Evolutionary conservation across 371 early-diverging fungal species (phyloP).

Genomic region (Catenaria anguillulae): DNA sequence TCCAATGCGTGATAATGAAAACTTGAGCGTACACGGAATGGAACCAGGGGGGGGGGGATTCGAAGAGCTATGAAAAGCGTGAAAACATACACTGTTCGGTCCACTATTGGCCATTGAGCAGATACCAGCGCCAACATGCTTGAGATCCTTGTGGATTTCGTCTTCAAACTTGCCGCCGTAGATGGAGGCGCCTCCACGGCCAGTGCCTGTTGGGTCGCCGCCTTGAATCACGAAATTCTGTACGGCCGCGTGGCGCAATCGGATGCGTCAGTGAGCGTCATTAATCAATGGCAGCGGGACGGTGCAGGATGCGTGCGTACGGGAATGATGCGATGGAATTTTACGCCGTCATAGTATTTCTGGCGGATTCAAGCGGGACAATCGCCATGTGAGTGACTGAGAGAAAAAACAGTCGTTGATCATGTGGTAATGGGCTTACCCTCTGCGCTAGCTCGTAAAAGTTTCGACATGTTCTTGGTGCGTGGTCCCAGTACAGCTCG

Average conservation of each 20-base stretch:
- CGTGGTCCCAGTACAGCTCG: constrained; percentile 56
- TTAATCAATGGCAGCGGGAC: too few relatives aligned
- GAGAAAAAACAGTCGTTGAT: neutral
- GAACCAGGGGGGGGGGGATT: too few relatives aligned
- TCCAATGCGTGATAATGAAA: too few relatives aligned
- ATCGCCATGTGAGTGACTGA: too few relatives aligned
- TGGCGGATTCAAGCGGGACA: too few relatives aligned
- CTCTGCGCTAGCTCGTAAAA: constrained; percentile 48
- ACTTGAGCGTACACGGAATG: too few relatives aligned
- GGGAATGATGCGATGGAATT: constrained; percentile 68
- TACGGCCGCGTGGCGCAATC: too few relatives aligned
- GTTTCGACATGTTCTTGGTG: constrained; percentile 59
- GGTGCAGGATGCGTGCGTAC: constrained; percentile 17
- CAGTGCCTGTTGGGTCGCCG: constrained; percentile 26
- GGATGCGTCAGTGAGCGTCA: too few relatives aligned
- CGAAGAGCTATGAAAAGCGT: constrained; percentile 7
- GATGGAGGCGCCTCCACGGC: constrained; percentile 40
- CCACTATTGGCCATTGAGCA: constrained; percentile 78
- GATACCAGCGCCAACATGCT: constrained; percentile 66
- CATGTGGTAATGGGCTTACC: neutral
- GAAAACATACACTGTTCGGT: constrained; percentile 44
- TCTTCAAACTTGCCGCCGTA: constrained; percentile 61
- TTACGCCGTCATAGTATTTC: constrained; percentile 47
- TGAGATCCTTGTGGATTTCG: constrained; percentile 50
- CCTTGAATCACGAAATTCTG: constrained; percentile 69